Evolutionary conservation across 441 rosid species (phyloP), one percentile per base, ranked within the genome.

Genomic region (Gossypium gossypioides): DNA sequence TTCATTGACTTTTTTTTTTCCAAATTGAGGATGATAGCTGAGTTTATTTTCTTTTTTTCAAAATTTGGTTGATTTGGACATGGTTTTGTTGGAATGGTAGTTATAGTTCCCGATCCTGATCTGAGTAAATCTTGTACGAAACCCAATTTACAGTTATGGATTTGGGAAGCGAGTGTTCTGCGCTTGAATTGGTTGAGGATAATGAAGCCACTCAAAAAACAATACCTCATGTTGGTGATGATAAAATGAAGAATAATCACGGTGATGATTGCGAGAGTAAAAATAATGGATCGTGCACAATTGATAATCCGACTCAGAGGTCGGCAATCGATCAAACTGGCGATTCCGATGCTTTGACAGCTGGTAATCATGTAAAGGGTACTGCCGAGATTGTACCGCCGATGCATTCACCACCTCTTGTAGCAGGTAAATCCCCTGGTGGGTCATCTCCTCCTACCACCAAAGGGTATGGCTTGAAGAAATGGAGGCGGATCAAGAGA

Each of bases 401-500:
- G 10, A 64, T 22, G 60, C 63, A 51, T 67, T 78, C 80, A 0
- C 64, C 74, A 16, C 78, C 79, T 40, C 32, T 18, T 10, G 54
- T 67, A 15, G 57, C 71, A 1, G 75, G 73, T 10, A 66, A 73
- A 40, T 63, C 29, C 42, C 29, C 68, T 19, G 51, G 8, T 10
- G 16, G 9, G 51, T 22, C 68, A 40, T 37, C 51, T 40, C 5
- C 52, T 79, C 76, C 81, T 22, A 19, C 81, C 0, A 24, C 72
- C 6, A 90, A 86, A 71, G 93, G 94, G 3, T 77, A 73, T 75
- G 96, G 97, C 16, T 77, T 89, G 85, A 88, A 79, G 82, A 88
- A 89, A 80, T 89, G 96, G 97, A 83, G 84, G 82, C 84, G 94
- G 55, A 78, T 79, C 50, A 85, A 74, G 78, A 82, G 96, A 79